A percentile compares a stretch with the other conserved stretches of the same genome.
Evolutionary conservation across 1,139 yeast species (phyloP).

Genomic region (Yamadazyma sp.): DNA sequence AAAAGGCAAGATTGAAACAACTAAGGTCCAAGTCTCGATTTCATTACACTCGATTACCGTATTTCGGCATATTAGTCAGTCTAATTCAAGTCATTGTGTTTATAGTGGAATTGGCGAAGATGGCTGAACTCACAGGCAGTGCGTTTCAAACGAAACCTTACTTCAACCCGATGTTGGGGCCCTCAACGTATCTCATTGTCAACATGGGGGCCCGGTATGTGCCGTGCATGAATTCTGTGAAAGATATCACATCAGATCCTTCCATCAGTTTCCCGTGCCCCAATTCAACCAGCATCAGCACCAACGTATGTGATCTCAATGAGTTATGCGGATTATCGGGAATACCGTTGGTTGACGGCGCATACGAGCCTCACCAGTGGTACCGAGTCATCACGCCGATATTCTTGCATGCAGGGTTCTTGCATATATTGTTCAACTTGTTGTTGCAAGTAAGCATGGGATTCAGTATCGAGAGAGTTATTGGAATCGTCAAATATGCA

Average conservation of each 20-base stretch:
- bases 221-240: conserved; percentile 66
- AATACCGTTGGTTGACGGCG: conserved; percentile 28
- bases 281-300: conserved; percentile 56
- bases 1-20: conserved; percentile 27
- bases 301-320: conserved; percentile 56
- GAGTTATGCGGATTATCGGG: conserved; percentile 68
- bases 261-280: conserved; percentile 64
- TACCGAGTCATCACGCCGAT: conserved; percentile 70
- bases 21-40: conserved; percentile 35
- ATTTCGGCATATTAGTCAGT: conserved; percentile 48
- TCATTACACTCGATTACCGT: conserved; percentile 47
- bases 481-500: conserved; percentile 58
- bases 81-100: conserved; percentile 59
- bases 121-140: conserved; percentile 63
- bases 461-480: conserved; percentile 55
- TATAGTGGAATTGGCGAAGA: conserved; percentile 62
- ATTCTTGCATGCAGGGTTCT: conserved; percentile 74
- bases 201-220: conserved; percentile 72
- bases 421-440: conserved; percentile 68
- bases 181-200: conserved; percentile 66
- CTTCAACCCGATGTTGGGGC: conserved; percentile 81
- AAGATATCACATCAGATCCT: conserved; percentile 50
- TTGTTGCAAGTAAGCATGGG: conserved; percentile 65
- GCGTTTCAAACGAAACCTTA: conserved; percentile 71
- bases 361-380: conserved; percentile 60